phyloP scores from a whole-genome alignment of 164 flowering plant species.

The Paratinospora sagittata region DNA sequence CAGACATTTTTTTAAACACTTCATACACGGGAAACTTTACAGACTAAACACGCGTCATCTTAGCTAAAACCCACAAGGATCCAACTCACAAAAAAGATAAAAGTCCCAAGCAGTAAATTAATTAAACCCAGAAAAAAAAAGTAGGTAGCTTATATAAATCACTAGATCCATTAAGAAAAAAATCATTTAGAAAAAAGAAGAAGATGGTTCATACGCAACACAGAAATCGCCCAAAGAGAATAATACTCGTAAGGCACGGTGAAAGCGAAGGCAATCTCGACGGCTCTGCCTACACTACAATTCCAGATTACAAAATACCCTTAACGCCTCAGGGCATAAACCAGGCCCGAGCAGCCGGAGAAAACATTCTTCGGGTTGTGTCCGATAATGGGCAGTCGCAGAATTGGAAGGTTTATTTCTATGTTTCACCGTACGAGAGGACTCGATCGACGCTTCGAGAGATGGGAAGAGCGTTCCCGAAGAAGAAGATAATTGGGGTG shows the following conservation, averaged over 20 bases:
- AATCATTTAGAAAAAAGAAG: too few species aligned
- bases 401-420: constrained; percentile 71
- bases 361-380: constrained; percentile 30
- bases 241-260: constrained; percentile 84
- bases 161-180: too few species aligned
- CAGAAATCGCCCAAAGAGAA: constrained; percentile 52
- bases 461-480: constrained; percentile 63
- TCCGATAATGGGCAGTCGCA: constrained; percentile 18
- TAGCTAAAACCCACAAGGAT: too few species aligned
- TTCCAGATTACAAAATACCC: constrained; percentile 75
- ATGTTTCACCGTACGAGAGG: constrained; percentile 85
- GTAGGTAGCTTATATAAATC: too few species aligned
- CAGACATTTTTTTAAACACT: too few species aligned
- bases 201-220: constrained; percentile 11
- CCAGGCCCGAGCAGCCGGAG: constrained; percentile 65
- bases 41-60: too few species aligned
- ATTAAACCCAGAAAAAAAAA: too few species aligned
- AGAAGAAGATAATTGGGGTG: constrained; percentile 62
- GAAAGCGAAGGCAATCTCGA: constrained; percentile 81
- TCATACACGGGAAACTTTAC: too few species aligned
- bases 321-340: constrained; percentile 47
- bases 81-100: too few species aligned
- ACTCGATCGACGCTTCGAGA: constrained; percentile 74
- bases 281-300: constrained; percentile 55
- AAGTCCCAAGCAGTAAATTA: too few species aligned